A percentile compares a stretch with the other conserved stretches of the same genome.
Evolutionary conservation across 169 alveolate genomes (phyloP).

Genomic region (Amoebophrya sp.): DNA sequence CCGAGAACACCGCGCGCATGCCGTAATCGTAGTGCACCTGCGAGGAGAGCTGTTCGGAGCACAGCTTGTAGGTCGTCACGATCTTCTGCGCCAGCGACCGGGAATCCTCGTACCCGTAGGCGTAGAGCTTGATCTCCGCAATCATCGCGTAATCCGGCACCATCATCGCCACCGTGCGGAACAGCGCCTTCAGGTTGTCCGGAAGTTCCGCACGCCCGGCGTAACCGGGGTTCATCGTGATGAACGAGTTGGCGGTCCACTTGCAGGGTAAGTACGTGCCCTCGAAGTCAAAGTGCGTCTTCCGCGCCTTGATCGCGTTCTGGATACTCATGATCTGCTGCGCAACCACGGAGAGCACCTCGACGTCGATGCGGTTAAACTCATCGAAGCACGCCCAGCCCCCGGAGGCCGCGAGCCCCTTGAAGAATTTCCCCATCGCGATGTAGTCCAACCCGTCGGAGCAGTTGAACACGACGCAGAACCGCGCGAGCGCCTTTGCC

Average conservation of each 20-base stretch:
- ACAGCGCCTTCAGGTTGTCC: constrained; percentile 86
- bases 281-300: constrained; percentile 74
- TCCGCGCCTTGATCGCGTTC: constrained; percentile 73
- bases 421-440: constrained; percentile 86
- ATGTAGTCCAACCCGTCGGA: constrained; percentile 81
- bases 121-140: constrained; percentile 87
- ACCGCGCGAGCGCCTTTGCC: constrained; percentile 84
- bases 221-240: constrained; percentile 91
- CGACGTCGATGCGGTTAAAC: constrained; percentile 89
- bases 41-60: constrained; percentile 80
- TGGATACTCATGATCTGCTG: constrained; percentile 85
- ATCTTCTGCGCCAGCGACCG: constrained; percentile 81
- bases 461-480: constrained; percentile 89
- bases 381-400: constrained; percentile 97
- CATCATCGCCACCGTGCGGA: constrained; percentile 89
- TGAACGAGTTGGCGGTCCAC: constrained; percentile 84
- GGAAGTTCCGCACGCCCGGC: constrained; percentile 89
- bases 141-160: constrained; percentile 88
- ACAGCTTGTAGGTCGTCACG: constrained; percentile 77
- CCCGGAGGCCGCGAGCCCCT: constrained; percentile 91
- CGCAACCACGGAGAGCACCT: constrained; percentile 87
- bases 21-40: constrained; percentile 91
- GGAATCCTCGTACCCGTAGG: constrained; percentile 89
- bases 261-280: constrained; percentile 72
- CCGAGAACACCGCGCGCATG: constrained; percentile 86